Evolutionary conservation across 116 monocot genomes (phyloP).

Genomic region (Posidonia oceanica): DNA sequence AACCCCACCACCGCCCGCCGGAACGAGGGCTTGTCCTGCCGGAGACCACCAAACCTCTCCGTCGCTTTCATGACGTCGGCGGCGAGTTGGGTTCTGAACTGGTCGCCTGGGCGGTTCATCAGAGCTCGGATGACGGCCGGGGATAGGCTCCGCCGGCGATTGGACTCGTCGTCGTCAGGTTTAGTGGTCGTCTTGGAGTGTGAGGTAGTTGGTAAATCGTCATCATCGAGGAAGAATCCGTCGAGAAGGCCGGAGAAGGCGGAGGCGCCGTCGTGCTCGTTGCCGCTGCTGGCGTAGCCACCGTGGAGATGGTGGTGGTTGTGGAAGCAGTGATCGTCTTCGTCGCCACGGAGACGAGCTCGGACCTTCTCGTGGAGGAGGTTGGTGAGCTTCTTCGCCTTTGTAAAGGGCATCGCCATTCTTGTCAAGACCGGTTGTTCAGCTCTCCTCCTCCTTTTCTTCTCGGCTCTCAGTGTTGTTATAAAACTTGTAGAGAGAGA

Average conservation of each 20-base stretch:
- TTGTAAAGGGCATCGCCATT: neutral
- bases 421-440: neutral
- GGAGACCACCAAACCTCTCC: slow-evolving; percentile 4
- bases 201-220: neutral
- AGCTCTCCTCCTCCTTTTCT: neutral
- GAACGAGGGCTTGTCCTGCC: slow-evolving; percentile 11
- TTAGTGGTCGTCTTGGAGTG: neutral
- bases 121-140: slow-evolving; percentile 8
- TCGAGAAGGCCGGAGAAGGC: slow-evolving; percentile 25
- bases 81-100: slow-evolving; percentile 8
- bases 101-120: neutral
- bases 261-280: slow-evolving; percentile 36
- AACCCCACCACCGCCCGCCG: slow-evolving; percentile 31
- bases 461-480: neutral
- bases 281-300: slow-evolving; percentile 30
- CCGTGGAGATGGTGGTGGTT: neutral
- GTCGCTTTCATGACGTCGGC: slow-evolving; percentile 16
- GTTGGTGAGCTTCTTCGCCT: slow-evolving; percentile 30
- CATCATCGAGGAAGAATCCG: slow-evolving; percentile 17
- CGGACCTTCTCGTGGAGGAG: slow-evolving; percentile 32
- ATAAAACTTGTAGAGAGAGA: neutral
- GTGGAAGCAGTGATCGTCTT: neutral
- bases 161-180: neutral
- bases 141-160: neutral
- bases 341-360: slow-evolving; percentile 30